Conservation (phyloP, 2,329 filamentous ascomycete genomes). For the Chalaropsis ovoidea region DNA sequence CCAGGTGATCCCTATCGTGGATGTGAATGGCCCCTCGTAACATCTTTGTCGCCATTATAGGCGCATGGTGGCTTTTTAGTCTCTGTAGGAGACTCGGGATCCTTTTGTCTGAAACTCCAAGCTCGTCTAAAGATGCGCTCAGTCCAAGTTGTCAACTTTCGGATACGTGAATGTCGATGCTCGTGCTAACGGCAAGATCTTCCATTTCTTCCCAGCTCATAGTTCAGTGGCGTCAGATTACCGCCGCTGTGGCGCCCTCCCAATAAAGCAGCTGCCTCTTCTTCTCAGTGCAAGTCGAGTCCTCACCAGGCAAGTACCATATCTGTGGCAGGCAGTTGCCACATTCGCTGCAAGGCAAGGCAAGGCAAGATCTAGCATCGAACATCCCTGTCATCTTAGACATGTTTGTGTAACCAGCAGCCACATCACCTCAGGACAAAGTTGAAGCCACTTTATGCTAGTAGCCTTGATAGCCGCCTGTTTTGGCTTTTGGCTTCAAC, state of each 20-base stretch:
- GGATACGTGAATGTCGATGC: conserved; percentile 1
- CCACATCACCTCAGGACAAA: neutral
- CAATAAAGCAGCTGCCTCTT: neutral
- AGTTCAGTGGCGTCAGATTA: neutral
- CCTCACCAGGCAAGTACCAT: neutral
- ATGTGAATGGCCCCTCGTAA: neutral
- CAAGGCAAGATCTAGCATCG: neutral
- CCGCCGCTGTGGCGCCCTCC: neutral
- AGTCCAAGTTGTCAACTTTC: neutral
- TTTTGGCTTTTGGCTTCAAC: too few relatives aligned
- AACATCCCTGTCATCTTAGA: neutral
- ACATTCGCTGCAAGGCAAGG: neutral
- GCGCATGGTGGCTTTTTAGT: neutral
- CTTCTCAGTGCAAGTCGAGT: neutral
- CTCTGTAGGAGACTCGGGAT: neutral
- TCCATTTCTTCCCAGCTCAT: neutral
- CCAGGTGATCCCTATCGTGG: neutral
- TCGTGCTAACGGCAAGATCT: neutral
- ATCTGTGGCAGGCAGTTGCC: neutral
- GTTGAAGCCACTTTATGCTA: neutral
- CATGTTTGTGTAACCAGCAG: neutral
- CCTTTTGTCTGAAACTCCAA: neutral
- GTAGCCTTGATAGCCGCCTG: neutral
- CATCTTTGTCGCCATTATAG: neutral
- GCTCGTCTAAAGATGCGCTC: neutral